Evolutionary conservation across 371 early-diverging fungal species (phyloP), one percentile per base, ranked within the genome.

Genomic region (Rhizomucor miehei): DNA sequence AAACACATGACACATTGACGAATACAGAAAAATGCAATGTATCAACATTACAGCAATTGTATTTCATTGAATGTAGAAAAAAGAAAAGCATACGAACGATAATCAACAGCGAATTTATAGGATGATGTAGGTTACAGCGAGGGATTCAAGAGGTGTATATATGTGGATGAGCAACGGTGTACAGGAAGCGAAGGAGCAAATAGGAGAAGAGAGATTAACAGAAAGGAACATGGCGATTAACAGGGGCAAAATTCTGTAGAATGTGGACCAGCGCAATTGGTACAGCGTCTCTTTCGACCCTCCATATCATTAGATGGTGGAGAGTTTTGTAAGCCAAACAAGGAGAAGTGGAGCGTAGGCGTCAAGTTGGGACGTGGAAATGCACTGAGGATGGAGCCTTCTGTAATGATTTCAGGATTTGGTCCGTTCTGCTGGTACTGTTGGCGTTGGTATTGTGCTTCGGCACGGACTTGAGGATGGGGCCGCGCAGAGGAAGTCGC

Each of bases 351-450:
- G 1, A 77, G 60, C 0, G 77, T 77, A 12, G 77, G 77, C 51
- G 61, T 67, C 51, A 77, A 60, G 51, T 77, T 77, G 29, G 74
- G 77, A 51, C 77, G 74, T 58, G 77, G 77, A 44, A 69, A 77
- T 34, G 62, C 63, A 37, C 48, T 67, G 6, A 77, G 52, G 29
- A 77, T 63, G 11, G 65, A 65, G 23, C 54, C 58, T 47, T 77
- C 77, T 3, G 77, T 77, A 10, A 77, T 52, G 20, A 55, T 50
- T 21, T 41, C 41, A 6, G 41, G 41, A 41, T 41, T 11, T 6
- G 41, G 12, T 6, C 41, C 41, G 19, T 12, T 14, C 6, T 19
- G 14, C 19, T 41, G 41, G 14, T 19, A 19, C 6, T 41, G 14
- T 16, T 19, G 14, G 41, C 41, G 14, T 14, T 41, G 19, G 12